Percentiles rank a stretch among this genome's conserved stretches.
Conservation (phyloP, 179 eudicot species). For the Patellifolia procumbens region DNA sequence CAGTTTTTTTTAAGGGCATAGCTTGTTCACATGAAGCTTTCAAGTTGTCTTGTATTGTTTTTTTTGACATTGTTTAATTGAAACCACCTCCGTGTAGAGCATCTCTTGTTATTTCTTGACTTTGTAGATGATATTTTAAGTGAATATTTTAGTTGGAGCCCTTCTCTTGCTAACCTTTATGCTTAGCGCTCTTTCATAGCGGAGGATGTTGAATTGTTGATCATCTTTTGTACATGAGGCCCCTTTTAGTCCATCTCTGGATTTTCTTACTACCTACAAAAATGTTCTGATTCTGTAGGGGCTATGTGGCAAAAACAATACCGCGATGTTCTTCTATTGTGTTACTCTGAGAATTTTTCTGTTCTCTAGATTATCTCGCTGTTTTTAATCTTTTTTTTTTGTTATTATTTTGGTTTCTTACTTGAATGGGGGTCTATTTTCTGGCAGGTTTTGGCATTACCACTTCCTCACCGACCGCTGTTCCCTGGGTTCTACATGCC, state of each 20-base stretch:
- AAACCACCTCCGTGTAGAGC: not conserved
- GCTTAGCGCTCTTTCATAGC: not conserved
- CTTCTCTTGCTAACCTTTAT: not conserved
- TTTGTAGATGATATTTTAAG: not conserved
- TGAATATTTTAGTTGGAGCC: not conserved
- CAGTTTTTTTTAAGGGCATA: not conserved
- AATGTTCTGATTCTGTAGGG: not conserved
- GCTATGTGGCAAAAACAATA: not conserved
- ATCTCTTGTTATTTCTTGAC: not conserved
- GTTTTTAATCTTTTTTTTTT: not conserved
- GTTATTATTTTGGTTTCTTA: not conserved
- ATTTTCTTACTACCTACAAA: not conserved
- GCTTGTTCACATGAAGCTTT: not conserved
- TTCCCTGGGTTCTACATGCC: slow-evolving; percentile 99
- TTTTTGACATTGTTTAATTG: not conserved
- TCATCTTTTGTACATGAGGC: not conserved
- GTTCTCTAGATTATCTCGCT: not conserved
- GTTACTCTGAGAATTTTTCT: not conserved
- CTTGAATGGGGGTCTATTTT: not conserved
- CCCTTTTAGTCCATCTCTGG: not conserved
- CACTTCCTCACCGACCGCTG: slow-evolving; percentile 83
- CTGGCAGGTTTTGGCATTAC: slow-evolving; percentile 88
- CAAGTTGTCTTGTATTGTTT: not conserved
- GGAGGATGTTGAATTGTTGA: not conserved
- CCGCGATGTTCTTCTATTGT: not conserved